These are phyloP conservation scores for Warburgia ugandensis DNA, from an alignment of 164 flowering plant genomes.

Conservation along the genomic window DNA sequence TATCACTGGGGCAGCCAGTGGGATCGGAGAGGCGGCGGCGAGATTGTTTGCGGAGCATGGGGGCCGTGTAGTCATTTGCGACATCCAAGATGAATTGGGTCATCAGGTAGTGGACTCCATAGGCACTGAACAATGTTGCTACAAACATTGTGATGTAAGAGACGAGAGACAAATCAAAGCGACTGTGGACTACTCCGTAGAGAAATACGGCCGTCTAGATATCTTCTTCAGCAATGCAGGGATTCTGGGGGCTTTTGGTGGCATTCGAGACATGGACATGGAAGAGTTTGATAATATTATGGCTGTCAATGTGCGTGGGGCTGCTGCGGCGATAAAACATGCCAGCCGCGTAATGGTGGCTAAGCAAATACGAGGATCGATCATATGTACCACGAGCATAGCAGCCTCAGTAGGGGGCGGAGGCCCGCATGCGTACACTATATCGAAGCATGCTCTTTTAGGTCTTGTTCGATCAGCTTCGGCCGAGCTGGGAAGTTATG, in stretches of 20 bases:
- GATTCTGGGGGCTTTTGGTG: background rate
- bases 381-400: slow-evolving; percentile 23
- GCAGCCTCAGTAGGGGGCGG: slow-evolving; percentile 13
- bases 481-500: slow-evolving; percentile 20
- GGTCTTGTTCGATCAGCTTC: slow-evolving; percentile 16
- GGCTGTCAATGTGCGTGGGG: slow-evolving; percentile 13
- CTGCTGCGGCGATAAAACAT: slow-evolving; percentile 13
- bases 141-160: slow-evolving; percentile 16
- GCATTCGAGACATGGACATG: slow-evolving; percentile 14
- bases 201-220: slow-evolving; percentile 14
- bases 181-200: slow-evolving; percentile 2
- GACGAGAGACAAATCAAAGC: slow-evolving; percentile 18
- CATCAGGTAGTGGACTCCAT: slow-evolving; percentile 13
- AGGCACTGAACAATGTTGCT: slow-evolving; percentile 8
- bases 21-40: too few species aligned
- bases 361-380: slow-evolving; percentile 15
- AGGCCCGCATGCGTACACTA: slow-evolving; percentile 18
- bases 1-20: too few species aligned
- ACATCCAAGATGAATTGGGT: slow-evolving; percentile 17
- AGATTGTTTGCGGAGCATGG: slow-evolving; percentile 19
- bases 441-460: slow-evolving; percentile 24
- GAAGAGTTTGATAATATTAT: slow-evolving; percentile 8
- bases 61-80: slow-evolving; percentile 14
- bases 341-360: too few species aligned
- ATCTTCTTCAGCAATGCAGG: slow-evolving; percentile 23